Base-by-base conservation (phyloP, 1,284 basidiomycete species). In the Farysia itapuensis region DNA sequence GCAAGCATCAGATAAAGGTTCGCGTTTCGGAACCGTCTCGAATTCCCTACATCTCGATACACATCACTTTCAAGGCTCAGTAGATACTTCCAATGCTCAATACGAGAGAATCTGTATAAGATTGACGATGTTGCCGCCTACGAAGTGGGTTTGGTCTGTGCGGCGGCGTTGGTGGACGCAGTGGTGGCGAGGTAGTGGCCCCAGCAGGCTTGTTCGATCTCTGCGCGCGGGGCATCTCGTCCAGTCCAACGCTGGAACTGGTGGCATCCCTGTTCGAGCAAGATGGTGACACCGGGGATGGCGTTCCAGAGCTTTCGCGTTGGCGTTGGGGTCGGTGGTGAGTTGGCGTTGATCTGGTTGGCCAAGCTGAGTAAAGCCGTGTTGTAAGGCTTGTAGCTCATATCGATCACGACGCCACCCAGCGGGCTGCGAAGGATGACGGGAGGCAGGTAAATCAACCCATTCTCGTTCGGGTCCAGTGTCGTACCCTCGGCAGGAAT, bases 401-500 rank as follows among this genome's bases (percentile, higher is more conserved):
- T 76, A 42, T 76, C 74, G 42, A 76, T 63, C 12, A 60, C 72
- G 7, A 76, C 72, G n/a, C 74, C 74, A 13, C 71, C 71, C 0
- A 39, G 33, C 0, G 56, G 43, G 36, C 58, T 49, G 4, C 46
- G 20, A 4, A 76, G 52, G 4, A 76, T 54, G 5, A 28, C 24
- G 4, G 32, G 19, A 4, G 72, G 63, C 8, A 75, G 50, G 19
- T 67, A 43, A 39, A 76, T 66, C 18, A 37, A 18, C 2, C 38
- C 52, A 3, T 32, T 6, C 5, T 32, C 25, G 4, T 31, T 19
- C 7, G 39, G 22, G 16, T 61, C 67, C 14, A 76, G 41, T 7
- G 53, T 54, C 2, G 63, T 56, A 9, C 65, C 72, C 14, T 64
- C 53, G 2, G 71, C 70, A 5, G 72, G 74, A 26, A 76, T 68